Conservation (phyloP, 495 filamentous ascomycete genomes). For the Neurospora pannonica region DNA sequence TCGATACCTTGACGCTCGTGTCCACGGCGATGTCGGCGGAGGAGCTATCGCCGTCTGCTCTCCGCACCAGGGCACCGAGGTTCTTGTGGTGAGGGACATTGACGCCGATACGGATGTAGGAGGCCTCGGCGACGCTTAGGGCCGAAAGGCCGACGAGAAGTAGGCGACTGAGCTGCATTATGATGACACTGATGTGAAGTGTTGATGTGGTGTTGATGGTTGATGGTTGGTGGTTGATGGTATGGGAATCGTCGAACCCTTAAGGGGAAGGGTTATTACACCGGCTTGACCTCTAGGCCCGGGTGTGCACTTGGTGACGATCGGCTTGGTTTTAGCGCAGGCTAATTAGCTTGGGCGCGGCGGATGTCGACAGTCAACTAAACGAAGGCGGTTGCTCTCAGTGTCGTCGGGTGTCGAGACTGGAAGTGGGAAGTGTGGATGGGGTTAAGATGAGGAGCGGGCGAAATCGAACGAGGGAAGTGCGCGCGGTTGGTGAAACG, state of each 20-base stretch:
- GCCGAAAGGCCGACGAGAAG: constrained; percentile 33
- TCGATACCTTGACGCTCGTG: neutral
- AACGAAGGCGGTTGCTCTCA: neutral
- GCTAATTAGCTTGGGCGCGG: neutral
- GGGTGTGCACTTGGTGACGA: neutral
- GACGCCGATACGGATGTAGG: constrained; percentile 18
- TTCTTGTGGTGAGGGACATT: constrained; percentile 1
- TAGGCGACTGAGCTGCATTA: constrained; percentile 23
- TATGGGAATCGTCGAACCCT: neutral
- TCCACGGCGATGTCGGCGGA: neutral
- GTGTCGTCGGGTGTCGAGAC: neutral
- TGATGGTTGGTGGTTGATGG: neutral
- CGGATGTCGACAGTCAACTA: neutral
- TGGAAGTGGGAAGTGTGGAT: neutral
- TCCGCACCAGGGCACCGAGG: neutral
- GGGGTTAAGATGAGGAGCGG: neutral
- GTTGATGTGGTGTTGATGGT: neutral
- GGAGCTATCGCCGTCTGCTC: constrained; percentile 7
- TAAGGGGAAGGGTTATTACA: neutral
- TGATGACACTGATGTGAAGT: constrained; percentile 25
- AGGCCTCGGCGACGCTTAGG: constrained; percentile 29
- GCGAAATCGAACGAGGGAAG: neutral
- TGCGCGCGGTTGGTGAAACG: neutral
- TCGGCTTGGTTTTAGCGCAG: neutral
- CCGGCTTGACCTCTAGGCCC: neutral